These are phyloP conservation scores for Hylodesmum podocarpum DNA, from an alignment of 306 rosid species.

Conservation along the genomic window DNA sequence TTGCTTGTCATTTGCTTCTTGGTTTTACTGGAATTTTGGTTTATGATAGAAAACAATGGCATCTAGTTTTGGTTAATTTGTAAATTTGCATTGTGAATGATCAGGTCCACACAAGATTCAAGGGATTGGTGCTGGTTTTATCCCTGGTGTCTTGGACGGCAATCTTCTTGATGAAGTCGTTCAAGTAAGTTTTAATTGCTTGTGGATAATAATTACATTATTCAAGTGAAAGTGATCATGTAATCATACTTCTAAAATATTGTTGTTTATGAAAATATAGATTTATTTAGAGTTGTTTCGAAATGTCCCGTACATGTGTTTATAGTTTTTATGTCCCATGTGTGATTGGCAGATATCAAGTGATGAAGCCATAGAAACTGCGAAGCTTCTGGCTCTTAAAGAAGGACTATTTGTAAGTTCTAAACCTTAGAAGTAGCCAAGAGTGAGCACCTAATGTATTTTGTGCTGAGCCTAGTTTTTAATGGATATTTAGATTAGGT, in stretches of 20 bases:
- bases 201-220: slow-evolving; percentile 1
- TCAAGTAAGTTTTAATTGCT: slow-evolving; percentile 54
- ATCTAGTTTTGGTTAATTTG: slow-evolving; percentile 2
- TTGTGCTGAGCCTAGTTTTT: background rate
- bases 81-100: slow-evolving; percentile 26
- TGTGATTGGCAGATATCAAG: slow-evolving; percentile 58
- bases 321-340: background rate
- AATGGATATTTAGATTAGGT: background rate
- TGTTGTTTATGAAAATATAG: background rate
- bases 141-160: slow-evolving; percentile 78
- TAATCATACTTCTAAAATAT: background rate
- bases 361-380: slow-evolving; percentile 72
- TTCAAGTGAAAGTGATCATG: slow-evolving; percentile 1
- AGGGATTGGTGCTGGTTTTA: slow-evolving; percentile 91
- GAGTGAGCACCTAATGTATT: background rate
- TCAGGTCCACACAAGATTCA: slow-evolving; percentile 91
- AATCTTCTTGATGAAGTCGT: slow-evolving; percentile 61
- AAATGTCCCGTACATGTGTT: background rate
- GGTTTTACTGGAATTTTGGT: background rate
- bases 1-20: background rate
- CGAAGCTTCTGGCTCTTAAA: slow-evolving; percentile 65
- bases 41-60: background rate
- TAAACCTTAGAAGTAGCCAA: slow-evolving; percentile 11
- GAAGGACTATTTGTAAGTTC: slow-evolving; percentile 83
- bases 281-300: background rate